A percentile compares a stretch with the other conserved stretches of the same genome.
Conservation (phyloP, 2,329 filamentous ascomycete genomes). For the Xenoacremonium recifei region DNA sequence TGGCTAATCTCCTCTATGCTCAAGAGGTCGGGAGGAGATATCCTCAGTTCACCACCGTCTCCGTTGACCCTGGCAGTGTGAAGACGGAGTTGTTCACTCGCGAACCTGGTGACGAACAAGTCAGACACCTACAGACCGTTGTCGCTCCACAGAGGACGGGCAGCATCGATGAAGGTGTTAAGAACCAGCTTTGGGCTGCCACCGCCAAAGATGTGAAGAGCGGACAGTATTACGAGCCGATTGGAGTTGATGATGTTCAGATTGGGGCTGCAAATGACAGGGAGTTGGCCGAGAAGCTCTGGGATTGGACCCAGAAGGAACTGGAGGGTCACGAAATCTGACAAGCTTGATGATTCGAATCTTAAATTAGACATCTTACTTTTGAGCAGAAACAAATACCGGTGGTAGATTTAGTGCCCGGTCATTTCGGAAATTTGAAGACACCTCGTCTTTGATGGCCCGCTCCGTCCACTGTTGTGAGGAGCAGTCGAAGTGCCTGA, state of each 20-base stretch:
- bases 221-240: conserved; percentile 5
- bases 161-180: conserved; percentile 1
- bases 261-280: background rate
- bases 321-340: conserved; percentile 2
- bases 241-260: conserved; percentile 1
- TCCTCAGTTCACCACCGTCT: conserved; percentile 21
- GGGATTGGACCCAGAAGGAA: conserved; percentile 7
- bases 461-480: background rate
- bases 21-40: conserved; percentile 24
- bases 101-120: background rate
- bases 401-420: too few relatives aligned
- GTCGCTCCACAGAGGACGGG: background rate
- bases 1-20: conserved; percentile 30
- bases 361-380: too few relatives aligned
- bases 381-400: too few relatives aligned
- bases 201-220: background rate
- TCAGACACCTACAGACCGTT: background rate
- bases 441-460: too few relatives aligned
- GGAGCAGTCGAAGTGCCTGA: background rate
- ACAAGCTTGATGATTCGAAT: too few relatives aligned
- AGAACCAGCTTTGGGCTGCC: conserved; percentile 6
- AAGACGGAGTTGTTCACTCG: conserved; percentile 21
- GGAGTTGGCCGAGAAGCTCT: conserved; percentile 2
- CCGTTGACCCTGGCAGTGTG: conserved; percentile 29
- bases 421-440: too few relatives aligned